These are phyloP conservation scores for Bruguiera gymnorhiza DNA, from an alignment of 345 rosid species.

Conservation along the genomic window DNA sequence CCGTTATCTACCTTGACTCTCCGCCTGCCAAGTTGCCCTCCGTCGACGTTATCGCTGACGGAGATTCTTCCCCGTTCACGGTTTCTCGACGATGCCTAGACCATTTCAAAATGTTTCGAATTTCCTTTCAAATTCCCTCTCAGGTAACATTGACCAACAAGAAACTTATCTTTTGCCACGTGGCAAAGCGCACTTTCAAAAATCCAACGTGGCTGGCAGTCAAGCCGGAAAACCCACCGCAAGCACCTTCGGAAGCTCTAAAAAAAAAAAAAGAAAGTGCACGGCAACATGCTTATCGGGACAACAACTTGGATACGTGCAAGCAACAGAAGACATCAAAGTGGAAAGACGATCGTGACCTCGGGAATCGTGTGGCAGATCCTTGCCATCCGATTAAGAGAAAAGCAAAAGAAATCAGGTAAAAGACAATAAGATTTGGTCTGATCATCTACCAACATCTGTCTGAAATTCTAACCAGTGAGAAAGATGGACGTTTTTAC, in stretches of 20 bases:
- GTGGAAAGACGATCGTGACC: slow-evolving; percentile 12
- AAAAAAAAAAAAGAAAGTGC: neutral
- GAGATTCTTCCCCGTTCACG: slow-evolving; percentile 27
- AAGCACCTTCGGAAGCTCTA: neutral
- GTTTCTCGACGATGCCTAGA: neutral
- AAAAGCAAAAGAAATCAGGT: no score
- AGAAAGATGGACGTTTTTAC: no score
- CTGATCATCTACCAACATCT: no score
- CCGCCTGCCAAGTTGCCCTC: slow-evolving; percentile 9
- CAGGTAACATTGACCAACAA: slow-evolving; percentile 27
- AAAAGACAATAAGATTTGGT: no score
- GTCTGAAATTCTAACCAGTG: no score
- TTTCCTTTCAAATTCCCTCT: neutral
- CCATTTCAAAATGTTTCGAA: neutral
- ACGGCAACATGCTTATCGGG: slow-evolving; percentile 15
- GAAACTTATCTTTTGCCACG: slow-evolving; percentile 25
- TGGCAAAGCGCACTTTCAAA: neutral
- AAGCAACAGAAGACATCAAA: no score
- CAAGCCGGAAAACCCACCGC: neutral
- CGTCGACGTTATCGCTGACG: slow-evolving; percentile 19
- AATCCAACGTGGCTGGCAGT: slow-evolving; percentile 31
- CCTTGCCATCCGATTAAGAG: no score
- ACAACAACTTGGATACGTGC: neutral
- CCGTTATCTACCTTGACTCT: slow-evolving; percentile 17
- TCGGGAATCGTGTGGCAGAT: neutral